Evolutionary conservation across 2,329 filamentous ascomycete species (phyloP), one percentile per base, ranked within the genome.

Genomic region (Aspergillus sp.): DNA sequence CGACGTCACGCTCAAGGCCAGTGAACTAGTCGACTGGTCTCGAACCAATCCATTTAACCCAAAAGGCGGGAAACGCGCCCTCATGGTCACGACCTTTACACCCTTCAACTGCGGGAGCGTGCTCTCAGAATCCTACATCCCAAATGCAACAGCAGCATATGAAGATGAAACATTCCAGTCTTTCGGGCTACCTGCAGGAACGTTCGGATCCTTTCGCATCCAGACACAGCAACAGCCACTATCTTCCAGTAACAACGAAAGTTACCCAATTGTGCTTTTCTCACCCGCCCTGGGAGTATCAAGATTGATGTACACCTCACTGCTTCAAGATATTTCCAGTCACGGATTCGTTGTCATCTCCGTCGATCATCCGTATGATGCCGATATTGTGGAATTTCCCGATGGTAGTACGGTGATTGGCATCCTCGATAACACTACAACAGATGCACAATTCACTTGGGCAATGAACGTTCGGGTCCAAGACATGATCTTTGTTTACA

Each of bases 331-430:
- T 27, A 58, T 77, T 2, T 69, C 75, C 8, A 77, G 74, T 49
- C 27, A 63, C 3, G 76, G 76, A 5, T 77, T 73, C 54, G 64
- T 66, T 3, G 72, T 77, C 10, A 62, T 77, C 3, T 70, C 71
- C 4, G 62, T 77, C 21, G 75, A 77, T 51, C 75, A 77, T 53
- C 71, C 75, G 3, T 74, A 75, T 51, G 75, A 77, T 61, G 66
- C 68, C 0, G 63, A 69, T 8, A 68, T 76, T 17, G 69, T 77
- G 6, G 69, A 71, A 25, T 77, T 71, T 19, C 72, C 73, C 0
- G 67, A 75, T 42, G 68, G 64, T n/a, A 32, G 32, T 17, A 48
- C 58, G 2, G 50, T 69, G 7, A 23, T 62, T 36, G 59, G 50
- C 2, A 25, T 69, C 19, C 47, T 62, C 47, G 59, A 47, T 3